Evolutionary conservation across 495 filamentous ascomycete genomes (phyloP).

Genomic region (Xeromyces bisporus): DNA sequence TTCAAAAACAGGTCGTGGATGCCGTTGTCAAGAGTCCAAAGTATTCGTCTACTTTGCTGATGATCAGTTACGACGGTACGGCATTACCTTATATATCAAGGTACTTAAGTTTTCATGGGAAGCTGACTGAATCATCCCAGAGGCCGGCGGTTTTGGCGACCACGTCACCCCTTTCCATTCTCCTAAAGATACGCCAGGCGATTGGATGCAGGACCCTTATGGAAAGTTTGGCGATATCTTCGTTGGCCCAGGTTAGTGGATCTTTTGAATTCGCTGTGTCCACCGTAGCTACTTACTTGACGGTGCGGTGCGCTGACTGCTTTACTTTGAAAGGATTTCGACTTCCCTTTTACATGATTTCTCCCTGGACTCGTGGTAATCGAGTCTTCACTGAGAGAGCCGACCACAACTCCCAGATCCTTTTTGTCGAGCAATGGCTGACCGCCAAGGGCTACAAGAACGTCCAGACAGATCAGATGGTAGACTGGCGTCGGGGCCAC

Average conservation of each 20-base stretch:
- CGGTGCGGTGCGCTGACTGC: neutral
- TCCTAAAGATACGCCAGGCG: slow-evolving; percentile 30
- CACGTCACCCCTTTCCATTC: slow-evolving; percentile 39
- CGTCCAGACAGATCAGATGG: slow-evolving; percentile 31
- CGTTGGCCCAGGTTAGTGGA: slow-evolving; percentile 26
- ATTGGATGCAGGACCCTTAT: slow-evolving; percentile 39
- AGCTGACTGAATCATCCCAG: slow-evolving; percentile 6
- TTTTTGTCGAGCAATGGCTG: slow-evolving; percentile 39
- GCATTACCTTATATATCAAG: neutral
- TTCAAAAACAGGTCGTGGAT: slow-evolving; percentile 36
- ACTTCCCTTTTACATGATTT: slow-evolving; percentile 38
- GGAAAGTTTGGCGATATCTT: slow-evolving; percentile 30
- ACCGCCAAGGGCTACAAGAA: slow-evolving; percentile 31
- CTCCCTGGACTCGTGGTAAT: slow-evolving; percentile 38
- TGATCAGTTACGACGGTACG: slow-evolving; percentile 34
- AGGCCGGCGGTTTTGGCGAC: slow-evolving; percentile 39
- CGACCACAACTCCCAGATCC: slow-evolving; percentile 41
- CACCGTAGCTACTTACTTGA: neutral
- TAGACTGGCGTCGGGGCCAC: slow-evolving; percentile 32
- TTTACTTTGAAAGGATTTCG: slow-evolving; percentile 23
- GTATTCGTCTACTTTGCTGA: slow-evolving; percentile 31
- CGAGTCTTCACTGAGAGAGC: slow-evolving; percentile 37
- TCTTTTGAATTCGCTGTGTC: neutral
- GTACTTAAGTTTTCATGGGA: slow-evolving; percentile 1
- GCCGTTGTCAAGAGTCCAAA: slow-evolving; percentile 32